Conservation (phyloP, 2,329 filamentous ascomycete species). For the Colletotrichum abscissum region DNA sequence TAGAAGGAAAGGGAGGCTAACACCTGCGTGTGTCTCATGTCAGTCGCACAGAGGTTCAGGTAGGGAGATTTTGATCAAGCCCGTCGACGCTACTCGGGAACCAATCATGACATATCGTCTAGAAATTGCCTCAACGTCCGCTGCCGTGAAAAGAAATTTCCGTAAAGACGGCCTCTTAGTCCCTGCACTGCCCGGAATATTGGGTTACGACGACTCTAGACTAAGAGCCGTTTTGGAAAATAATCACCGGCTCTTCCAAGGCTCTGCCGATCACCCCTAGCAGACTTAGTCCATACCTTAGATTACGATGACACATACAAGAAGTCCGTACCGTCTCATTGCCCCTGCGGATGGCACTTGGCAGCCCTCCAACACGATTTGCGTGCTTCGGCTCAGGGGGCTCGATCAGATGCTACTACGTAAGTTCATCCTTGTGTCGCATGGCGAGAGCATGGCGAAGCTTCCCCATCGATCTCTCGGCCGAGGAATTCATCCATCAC, state of each 20-base stretch:
- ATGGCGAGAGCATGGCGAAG: not conserved
- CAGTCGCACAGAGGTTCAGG: not conserved
- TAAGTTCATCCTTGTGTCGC: not conserved
- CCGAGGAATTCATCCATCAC: not conserved
- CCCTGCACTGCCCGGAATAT: not conserved
- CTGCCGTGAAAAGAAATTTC: not conserved
- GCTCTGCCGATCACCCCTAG: not conserved
- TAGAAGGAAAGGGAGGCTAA: slow-evolving; percentile 1
- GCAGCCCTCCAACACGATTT: not conserved
- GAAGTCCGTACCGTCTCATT: not conserved
- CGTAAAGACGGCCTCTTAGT: not conserved
- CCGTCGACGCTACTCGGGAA: not conserved
- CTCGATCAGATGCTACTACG: not conserved
- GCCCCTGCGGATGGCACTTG: not conserved
- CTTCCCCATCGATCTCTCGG: not conserved
- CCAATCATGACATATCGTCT: not conserved
- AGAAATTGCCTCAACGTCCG: slow-evolving; percentile 1
- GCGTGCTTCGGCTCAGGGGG: not conserved
- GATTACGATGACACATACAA: not conserved
- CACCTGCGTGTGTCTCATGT: slow-evolving; percentile 11
- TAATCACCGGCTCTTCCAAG: not conserved
- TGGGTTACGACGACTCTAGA: not conserved
- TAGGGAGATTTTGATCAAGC: not conserved
- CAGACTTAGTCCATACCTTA: not conserved
- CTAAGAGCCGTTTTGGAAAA: slow-evolving; percentile 8